A percentile compares a stretch with the other conserved stretches of the same genome.
Conservation (phyloP, 1,284 basidiomycete genomes). For the Neolentinus lepideus region DNA sequence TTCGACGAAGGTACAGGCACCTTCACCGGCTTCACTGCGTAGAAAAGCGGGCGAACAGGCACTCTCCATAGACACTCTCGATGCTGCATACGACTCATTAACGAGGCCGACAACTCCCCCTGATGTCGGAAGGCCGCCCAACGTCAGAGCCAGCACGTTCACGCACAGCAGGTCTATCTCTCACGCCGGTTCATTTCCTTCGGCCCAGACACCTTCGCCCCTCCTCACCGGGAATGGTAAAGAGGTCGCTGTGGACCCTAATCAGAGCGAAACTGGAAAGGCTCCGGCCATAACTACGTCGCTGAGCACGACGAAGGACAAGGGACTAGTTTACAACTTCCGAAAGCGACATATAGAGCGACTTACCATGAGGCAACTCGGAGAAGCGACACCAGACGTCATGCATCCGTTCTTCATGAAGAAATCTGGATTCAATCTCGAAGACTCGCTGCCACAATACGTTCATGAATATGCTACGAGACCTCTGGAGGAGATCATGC, state of each 20-base stretch:
- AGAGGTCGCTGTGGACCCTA: neutral
- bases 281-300: constrained; percentile 6
- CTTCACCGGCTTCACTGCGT: neutral
- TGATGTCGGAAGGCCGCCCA: neutral
- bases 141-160: neutral
- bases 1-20: neutral
- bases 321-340: constrained; percentile 40
- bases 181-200: neutral
- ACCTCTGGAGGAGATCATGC: constrained; percentile 83
- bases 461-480: constrained; percentile 82
- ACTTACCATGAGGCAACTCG: constrained; percentile 75
- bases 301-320: constrained; percentile 15
- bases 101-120: neutral
- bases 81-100: neutral
- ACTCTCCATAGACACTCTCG: neutral
- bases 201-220: neutral
- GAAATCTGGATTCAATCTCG: constrained; percentile 73
- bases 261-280: neutral
- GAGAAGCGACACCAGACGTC: constrained; percentile 82
- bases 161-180: neutral
- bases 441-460: constrained; percentile 77
- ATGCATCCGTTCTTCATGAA: constrained; percentile 86
- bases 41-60: neutral
- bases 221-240: neutral
- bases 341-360: constrained; percentile 59